Evolutionary conservation across 805 yeast genomes (phyloP).

Genomic region (Ogataea methylovora): DNA sequence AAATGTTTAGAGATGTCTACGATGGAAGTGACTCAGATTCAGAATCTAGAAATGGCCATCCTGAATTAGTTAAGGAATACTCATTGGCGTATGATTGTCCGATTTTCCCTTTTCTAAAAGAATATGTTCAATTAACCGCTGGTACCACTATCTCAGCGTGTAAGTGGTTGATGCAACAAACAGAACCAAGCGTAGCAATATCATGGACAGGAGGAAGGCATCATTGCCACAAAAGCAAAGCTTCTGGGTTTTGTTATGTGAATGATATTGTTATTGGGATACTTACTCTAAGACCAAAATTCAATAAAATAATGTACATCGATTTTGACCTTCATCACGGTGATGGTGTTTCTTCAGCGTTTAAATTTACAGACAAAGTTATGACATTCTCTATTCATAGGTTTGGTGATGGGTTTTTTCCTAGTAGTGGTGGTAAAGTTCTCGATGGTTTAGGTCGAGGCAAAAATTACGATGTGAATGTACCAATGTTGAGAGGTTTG

Average conservation of each 20-base stretch:
- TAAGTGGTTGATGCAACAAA: conserved; percentile 19
- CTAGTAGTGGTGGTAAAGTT: conserved; percentile 52
- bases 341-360: conserved; percentile 70
- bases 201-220: conserved; percentile 83
- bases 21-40: conserved; percentile 2
- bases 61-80: conserved; percentile 20
- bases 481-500: conserved; percentile 54
- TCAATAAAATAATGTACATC: conserved; percentile 44
- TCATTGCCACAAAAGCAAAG: conserved; percentile 47
- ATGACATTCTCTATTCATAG: conserved; percentile 59
- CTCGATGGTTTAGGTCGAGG: conserved; percentile 33
- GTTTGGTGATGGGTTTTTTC: conserved; percentile 60
- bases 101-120: conserved; percentile 42
- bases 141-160: conserved; percentile 54
- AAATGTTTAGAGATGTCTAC: neutral
- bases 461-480: conserved; percentile 32
- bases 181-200: conserved; percentile 33
- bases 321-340: conserved; percentile 79
- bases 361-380: conserved; percentile 46
- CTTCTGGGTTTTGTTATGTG: conserved; percentile 68
- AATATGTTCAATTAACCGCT: conserved; percentile 41
- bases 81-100: conserved; percentile 63
- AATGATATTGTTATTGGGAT: conserved; percentile 62
- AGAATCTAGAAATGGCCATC: conserved; percentile 4
- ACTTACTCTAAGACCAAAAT: conserved; percentile 38